A percentile compares a stretch with the other conserved stretches of the same genome.
These are phyloP conservation scores for Annulohypoxylon stygium DNA, from an alignment of 495 filamentous ascomycete species.

Conservation along the genomic window DNA sequence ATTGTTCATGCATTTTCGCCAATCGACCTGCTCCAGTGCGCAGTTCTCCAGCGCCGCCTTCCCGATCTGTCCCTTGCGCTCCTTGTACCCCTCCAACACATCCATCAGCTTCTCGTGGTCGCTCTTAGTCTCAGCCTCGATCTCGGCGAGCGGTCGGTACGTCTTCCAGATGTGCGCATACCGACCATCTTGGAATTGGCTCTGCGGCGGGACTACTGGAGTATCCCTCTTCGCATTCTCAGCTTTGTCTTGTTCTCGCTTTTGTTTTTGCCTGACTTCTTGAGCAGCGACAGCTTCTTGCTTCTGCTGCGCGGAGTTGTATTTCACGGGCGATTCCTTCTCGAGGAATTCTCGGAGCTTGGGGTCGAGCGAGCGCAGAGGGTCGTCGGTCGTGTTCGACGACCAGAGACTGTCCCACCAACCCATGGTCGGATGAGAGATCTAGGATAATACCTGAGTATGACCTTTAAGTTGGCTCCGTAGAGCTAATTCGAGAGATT, in stretches of 20 bases:
- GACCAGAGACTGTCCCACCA: conserved; percentile 71
- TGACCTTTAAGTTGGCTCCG: conserved; percentile 4
- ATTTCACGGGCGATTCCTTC: conserved; percentile 83
- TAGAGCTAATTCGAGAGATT: conserved; percentile 7
- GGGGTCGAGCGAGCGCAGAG: conserved; percentile 85
- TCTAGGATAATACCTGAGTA: background rate
- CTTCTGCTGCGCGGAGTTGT: conserved; percentile 55
- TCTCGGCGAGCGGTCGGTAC: conserved; percentile 75
- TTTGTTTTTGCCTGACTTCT: conserved; percentile 13
- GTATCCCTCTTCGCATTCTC: background rate
- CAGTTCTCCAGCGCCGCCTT: conserved; percentile 93
- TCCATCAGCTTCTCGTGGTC: conserved; percentile 80
- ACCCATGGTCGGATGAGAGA: conserved; percentile 65
- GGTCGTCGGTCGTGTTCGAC: conserved; percentile 67
- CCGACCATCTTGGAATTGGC: conserved; percentile 78
- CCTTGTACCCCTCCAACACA: conserved; percentile 85
- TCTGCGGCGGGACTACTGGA: conserved; percentile 52
- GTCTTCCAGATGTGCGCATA: conserved; percentile 95
- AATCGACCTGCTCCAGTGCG: conserved; percentile 81
- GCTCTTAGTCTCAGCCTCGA: conserved; percentile 73
- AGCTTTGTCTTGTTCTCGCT: conserved; percentile 3
- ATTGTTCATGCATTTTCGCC: conserved; percentile 79
- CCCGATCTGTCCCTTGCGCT: conserved; percentile 81
- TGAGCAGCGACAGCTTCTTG: conserved; percentile 2
- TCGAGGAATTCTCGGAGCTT: conserved; percentile 85